These are phyloP conservation scores for Grosmannia penicillata DNA, from an alignment of 2,329 filamentous ascomycete genomes.

Conservation along the genomic window DNA sequence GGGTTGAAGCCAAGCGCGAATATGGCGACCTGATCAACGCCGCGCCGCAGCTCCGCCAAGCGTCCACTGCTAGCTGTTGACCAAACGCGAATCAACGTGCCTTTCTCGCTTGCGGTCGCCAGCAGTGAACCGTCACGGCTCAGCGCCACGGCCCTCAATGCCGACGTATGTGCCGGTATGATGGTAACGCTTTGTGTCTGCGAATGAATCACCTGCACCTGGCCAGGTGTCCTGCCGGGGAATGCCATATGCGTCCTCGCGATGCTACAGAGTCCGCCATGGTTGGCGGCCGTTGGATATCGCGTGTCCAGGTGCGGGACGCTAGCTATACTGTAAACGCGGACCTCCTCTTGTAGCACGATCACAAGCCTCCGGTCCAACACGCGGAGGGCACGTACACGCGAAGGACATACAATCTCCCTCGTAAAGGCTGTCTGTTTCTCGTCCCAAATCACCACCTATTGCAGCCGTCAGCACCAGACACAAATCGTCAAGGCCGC, in stretches of 20 bases:
- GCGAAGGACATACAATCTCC: slow-evolving; percentile 68
- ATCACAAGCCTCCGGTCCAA: slow-evolving; percentile 65
- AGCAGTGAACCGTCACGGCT: slow-evolving; percentile 68
- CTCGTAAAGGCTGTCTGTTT: slow-evolving; percentile 55
- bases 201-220: slow-evolving; percentile 77
- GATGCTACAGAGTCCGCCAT: slow-evolving; percentile 64
- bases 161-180: slow-evolving; percentile 74
- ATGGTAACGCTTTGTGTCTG: slow-evolving; percentile 75
- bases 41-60: slow-evolving; percentile 71
- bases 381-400: slow-evolving; percentile 66
- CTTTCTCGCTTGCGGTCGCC: slow-evolving; percentile 83
- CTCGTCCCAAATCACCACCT: slow-evolving; percentile 88
- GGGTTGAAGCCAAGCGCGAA: slow-evolving; percentile 84
- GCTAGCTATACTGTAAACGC: slow-evolving; percentile 65
- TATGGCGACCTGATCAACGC: slow-evolving; percentile 75
- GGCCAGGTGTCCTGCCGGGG: slow-evolving; percentile 73
- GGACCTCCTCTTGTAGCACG: slow-evolving; percentile 66
- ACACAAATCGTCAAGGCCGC: too few relatives aligned
- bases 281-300: slow-evolving; percentile 80
- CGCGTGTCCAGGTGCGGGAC: slow-evolving; percentile 54
- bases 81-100: slow-evolving; percentile 80
- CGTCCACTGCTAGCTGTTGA: slow-evolving; percentile 66
- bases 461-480: neutral
- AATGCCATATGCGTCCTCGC: slow-evolving; percentile 60
- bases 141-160: slow-evolving; percentile 63